Conservation (phyloP, 352 stramenopile species). For the Phytophthora nicotianae region DNA sequence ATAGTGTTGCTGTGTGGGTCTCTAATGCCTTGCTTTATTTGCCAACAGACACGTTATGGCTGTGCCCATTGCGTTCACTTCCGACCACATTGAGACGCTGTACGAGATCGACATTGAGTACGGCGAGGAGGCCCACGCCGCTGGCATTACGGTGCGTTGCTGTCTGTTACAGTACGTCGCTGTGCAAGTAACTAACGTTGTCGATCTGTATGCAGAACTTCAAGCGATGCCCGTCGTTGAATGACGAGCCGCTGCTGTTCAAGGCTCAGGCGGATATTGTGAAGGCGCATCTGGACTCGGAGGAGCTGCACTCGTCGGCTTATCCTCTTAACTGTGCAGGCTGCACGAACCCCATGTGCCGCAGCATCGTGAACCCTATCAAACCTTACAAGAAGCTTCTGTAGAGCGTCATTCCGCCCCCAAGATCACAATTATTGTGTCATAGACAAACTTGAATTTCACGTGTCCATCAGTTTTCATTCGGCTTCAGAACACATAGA, state of each 20-base stretch:
- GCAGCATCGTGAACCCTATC: constrained; percentile 86
- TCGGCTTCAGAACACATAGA: too few species aligned
- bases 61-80: constrained; percentile 99
- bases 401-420: constrained; percentile 18
- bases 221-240: constrained; percentile 95
- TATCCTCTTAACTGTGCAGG: constrained; percentile 87
- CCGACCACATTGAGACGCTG: constrained; percentile 99
- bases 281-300: constrained; percentile 89
- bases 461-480: constrained; percentile 11
- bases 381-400: constrained; percentile 69
- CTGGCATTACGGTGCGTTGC: constrained; percentile 86
- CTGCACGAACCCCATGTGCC: constrained; percentile 86
- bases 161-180: neutral
- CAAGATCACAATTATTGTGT: constrained; percentile 15
- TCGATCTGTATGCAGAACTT: constrained; percentile 73
- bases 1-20: constrained; percentile 2
- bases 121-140: constrained; percentile 94
- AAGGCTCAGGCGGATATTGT: constrained; percentile 97
- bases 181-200: neutral
- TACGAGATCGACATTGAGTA: constrained; percentile 99
- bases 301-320: constrained; percentile 73
- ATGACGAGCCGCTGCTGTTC: constrained; percentile 95
- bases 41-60: constrained; percentile 90
- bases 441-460: constrained; percentile 25
- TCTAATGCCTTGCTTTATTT: constrained; percentile 8